A percentile compares a stretch with the other conserved stretches of the same genome.
Evolutionary conservation across 371 early-diverging fungal species (phyloP).

Genomic region (Capniomyces stellatus): DNA sequence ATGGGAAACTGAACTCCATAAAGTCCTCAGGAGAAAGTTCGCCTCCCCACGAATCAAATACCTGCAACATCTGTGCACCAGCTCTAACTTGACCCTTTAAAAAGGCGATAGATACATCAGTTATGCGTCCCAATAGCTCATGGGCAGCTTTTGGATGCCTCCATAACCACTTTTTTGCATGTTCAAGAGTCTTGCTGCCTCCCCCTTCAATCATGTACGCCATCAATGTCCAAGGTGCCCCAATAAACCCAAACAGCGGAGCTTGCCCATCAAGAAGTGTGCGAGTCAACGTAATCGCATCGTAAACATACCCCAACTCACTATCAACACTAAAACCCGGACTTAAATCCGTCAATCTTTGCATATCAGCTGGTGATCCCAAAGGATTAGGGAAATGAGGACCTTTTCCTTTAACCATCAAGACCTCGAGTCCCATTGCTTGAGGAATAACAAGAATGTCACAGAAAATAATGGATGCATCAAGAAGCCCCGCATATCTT

Average conservation of each 20-base stretch:
- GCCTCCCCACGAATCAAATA: conserved; percentile 94
- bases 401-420: conserved; percentile 85
- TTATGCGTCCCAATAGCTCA: conserved; percentile 54
- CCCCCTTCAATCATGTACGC: conserved; percentile 98
- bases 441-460: conserved; percentile 96
- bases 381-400: conserved; percentile 83
- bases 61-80: conserved; percentile 95
- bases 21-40: conserved; percentile 75
- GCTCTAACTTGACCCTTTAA: conserved; percentile 86
- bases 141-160: conserved; percentile 63
- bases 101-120: conserved; percentile 68
- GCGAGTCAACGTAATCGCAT: conserved; percentile 87
- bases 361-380: conserved; percentile 48
- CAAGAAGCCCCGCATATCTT: conserved; percentile 73
- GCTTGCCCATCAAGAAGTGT: conserved; percentile 66
- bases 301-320: conserved; percentile 79
- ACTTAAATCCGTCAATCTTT: conserved; percentile 29
- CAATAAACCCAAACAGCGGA: conserved; percentile 87
- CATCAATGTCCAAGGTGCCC: conserved; percentile 97
- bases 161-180: conserved; percentile 82
- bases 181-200: conserved; percentile 73
- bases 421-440: conserved; percentile 83
- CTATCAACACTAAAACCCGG: conserved; percentile 38
- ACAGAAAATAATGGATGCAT: conserved; percentile 93
- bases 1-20: conserved; percentile 68